These are phyloP conservation scores for Melanomma pulvis-pyrius DNA, from an alignment of 495 filamentous ascomycete genomes.

Conservation along the genomic window DNA sequence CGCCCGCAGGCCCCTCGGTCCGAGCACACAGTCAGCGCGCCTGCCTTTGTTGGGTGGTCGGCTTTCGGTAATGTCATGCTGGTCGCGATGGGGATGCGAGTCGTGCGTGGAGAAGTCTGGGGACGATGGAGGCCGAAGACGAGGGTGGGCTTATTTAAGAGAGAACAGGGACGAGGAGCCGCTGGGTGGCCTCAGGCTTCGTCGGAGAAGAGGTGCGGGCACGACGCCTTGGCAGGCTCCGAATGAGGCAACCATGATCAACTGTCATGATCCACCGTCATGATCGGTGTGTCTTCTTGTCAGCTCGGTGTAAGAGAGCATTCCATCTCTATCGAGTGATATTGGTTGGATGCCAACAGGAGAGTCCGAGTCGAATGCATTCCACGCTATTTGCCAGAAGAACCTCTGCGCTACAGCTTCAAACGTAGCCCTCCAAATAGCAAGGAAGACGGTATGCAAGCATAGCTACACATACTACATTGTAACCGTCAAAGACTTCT, in stretches of 20 bases:
- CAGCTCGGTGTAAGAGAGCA: too few species aligned
- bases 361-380: too few species aligned
- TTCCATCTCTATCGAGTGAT: too few species aligned
- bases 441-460: too few species aligned
- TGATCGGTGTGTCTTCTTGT: too few species aligned
- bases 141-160: neutral
- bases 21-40: slow-evolving; percentile 22
- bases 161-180: neutral
- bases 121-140: neutral
- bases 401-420: too few species aligned
- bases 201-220: neutral
- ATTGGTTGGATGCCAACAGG: too few species aligned
- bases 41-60: slow-evolving; percentile 10
- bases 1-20: slow-evolving; percentile 21
- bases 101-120: neutral
- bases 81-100: neutral
- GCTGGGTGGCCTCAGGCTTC: neutral
- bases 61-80: neutral
- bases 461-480: too few species aligned
- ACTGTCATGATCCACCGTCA: neutral
- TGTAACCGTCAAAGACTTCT: too few species aligned
- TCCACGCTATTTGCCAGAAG: too few species aligned
- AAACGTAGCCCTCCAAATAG: too few species aligned
- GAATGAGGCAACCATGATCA: neutral
- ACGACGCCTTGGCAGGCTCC: neutral